A percentile compares a stretch with the other conserved stretches of the same genome.
Conservation (phyloP, 352 stramenopile genomes). For the Phytophthora podocarpi region DNA sequence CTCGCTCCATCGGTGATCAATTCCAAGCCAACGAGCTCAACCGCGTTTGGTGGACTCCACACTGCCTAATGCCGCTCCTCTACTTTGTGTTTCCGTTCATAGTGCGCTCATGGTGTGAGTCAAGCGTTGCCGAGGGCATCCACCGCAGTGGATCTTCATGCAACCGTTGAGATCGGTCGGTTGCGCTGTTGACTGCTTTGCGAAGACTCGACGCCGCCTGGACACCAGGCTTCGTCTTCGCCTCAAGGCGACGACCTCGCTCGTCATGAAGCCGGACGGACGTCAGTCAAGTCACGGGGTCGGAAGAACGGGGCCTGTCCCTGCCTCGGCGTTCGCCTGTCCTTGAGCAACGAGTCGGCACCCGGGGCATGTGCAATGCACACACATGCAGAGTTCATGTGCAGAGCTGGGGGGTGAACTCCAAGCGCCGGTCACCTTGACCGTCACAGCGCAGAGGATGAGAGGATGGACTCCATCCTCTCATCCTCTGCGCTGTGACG, state of each 20-base stretch:
- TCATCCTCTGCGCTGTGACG: neutral
- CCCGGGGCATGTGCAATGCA: neutral
- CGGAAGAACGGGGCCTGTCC: conserved; percentile 15
- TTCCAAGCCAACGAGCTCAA: conserved; percentile 11
- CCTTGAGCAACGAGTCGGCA: conserved; percentile 1
- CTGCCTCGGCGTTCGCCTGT: conserved; percentile 7
- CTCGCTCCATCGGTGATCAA: neutral
- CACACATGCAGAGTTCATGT: too few relatives aligned
- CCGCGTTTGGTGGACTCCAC: too few relatives aligned
- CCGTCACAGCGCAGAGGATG: too few relatives aligned
- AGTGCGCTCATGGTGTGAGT: too few relatives aligned
- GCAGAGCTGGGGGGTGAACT: too few relatives aligned
- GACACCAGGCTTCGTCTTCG: too few relatives aligned
- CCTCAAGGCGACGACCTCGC: neutral
- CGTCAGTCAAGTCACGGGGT: conserved; percentile 8
- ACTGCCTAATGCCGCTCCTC: too few relatives aligned
- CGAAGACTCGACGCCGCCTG: neutral
- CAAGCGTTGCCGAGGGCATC: too few relatives aligned
- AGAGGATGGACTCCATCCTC: too few relatives aligned
- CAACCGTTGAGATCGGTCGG: too few relatives aligned
- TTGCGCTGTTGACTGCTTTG: neutral
- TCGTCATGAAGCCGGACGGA: neutral
- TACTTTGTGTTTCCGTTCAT: too few relatives aligned
- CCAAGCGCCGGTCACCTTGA: too few relatives aligned
- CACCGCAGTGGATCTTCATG: conserved; percentile 8